phyloP scores from a whole-genome alignment of 352 stramenopile species.

The Globisporangium cederbergense region DNA sequence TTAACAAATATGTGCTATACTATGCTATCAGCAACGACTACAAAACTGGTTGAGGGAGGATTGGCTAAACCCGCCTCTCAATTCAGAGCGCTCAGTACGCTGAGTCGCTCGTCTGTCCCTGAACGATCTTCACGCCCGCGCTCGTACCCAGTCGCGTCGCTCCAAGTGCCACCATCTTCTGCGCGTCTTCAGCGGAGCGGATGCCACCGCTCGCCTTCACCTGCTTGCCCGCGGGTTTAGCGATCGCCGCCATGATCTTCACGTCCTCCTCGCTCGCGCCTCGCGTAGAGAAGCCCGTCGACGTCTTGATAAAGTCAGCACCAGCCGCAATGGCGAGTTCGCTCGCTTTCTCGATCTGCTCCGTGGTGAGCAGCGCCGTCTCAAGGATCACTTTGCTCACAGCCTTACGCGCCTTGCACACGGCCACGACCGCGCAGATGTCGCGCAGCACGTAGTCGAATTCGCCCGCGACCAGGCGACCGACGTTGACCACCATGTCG shows the following conservation, averaged over 20 bases:
- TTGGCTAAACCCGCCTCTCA: background rate
- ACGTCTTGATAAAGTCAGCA: constrained; percentile 88
- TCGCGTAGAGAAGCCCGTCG: constrained; percentile 82
- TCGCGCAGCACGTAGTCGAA: constrained; percentile 76
- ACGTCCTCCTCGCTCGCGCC: constrained; percentile 78
- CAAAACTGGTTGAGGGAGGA: background rate
- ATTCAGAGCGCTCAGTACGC: constrained; percentile 19
- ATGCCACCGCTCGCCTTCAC: constrained; percentile 86
- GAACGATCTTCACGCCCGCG: constrained; percentile 61
- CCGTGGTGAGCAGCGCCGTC: constrained; percentile 65
- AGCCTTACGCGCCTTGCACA: constrained; percentile 57
- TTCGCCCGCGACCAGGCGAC: constrained; percentile 53
- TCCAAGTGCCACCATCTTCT: constrained; percentile 67
- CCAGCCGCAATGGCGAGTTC: constrained; percentile 63
- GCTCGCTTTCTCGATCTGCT: constrained; percentile 69
- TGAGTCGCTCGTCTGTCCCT: constrained; percentile 29
- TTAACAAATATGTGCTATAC: background rate
- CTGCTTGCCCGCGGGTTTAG: constrained; percentile 52
- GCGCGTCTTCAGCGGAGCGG: constrained; percentile 56
- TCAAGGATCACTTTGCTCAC: constrained; percentile 86
- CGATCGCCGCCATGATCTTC: constrained; percentile 64
- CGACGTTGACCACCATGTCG: constrained; percentile 87
- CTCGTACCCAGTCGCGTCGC: constrained; percentile 70
- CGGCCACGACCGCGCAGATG: constrained; percentile 59
- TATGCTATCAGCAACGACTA: background rate